Conservation (phyloP, 768 basidiomycete species). For the Leccinum boreale region DNA sequence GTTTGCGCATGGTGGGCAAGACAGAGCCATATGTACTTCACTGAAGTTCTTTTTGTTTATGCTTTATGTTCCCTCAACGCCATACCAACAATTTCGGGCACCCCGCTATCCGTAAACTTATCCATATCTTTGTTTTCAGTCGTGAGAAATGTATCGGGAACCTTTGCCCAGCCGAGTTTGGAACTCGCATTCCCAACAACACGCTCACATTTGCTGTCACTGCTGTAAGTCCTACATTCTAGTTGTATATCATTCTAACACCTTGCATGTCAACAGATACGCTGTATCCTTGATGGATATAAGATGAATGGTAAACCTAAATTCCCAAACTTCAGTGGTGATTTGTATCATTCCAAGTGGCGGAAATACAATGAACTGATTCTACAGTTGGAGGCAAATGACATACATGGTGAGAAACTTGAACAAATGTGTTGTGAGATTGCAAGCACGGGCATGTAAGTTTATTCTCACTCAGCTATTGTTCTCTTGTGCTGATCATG, state of each 20-base stretch:
- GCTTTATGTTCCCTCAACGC: too few relatives aligned
- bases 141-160: not conserved
- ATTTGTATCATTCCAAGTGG: not conserved
- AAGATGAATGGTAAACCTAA: not conserved
- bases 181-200: too few relatives aligned
- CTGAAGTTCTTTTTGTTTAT: too few relatives aligned
- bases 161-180: too few relatives aligned
- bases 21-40: too few relatives aligned
- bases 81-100: too few relatives aligned
- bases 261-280: too few relatives aligned
- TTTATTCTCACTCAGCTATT: not conserved
- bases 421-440: not conserved
- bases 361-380: not conserved
- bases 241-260: too few relatives aligned
- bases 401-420: not conserved
- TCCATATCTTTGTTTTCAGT: too few relatives aligned
- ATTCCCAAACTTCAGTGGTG: not conserved
- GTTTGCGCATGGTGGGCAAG: not conserved
- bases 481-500: too few relatives aligned
- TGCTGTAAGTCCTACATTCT: too few relatives aligned
- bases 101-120: not conserved
- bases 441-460: not conserved
- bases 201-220: too few relatives aligned
- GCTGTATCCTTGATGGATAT: not conserved
- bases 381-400: not conserved